A percentile compares a stretch with the other conserved stretches of the same genome.
phyloP scores from a whole-genome alignment of 306 rosid genomes.

The Pyrus pyrifolia region DNA sequence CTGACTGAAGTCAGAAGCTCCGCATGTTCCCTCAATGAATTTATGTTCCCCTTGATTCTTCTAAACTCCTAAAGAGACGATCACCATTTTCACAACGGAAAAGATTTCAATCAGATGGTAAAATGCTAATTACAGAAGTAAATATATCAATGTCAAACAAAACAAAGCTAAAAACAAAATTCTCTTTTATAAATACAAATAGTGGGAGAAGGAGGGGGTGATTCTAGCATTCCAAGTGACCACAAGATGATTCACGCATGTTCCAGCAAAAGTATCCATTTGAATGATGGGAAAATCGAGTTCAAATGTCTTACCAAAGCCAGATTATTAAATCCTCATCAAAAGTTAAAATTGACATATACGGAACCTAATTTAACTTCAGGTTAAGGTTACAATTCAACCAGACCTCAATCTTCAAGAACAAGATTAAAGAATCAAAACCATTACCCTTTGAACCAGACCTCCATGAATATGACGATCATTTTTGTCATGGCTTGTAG shows the following conservation, averaged over 20 bases:
- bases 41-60: conserved; percentile 88
- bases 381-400: neutral
- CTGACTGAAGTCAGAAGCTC: conserved; percentile 97
- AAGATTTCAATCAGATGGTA: neutral
- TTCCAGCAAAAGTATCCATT: neutral
- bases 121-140: neutral
- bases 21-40: conserved; percentile 82
- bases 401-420: neutral
- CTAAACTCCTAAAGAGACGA: conserved; percentile 68
- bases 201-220: neutral
- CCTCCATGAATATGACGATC: neutral
- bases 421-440: neutral
- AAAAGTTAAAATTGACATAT: neutral
- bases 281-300: neutral
- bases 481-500: neutral
- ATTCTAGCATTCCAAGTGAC: neutral
- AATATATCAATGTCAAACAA: neutral
- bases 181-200: neutral
- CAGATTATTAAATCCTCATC: neutral
- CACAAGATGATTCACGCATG: neutral
- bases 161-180: neutral
- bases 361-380: neutral
- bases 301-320: neutral
- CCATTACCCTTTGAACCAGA: neutral
- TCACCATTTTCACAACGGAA: conserved; percentile 7